Percentiles rank a stretch among this genome's conserved stretches.
phyloP scores from a whole-genome alignment of 164 flowering plant genomes.

The Liriodendron chinense region DNA sequence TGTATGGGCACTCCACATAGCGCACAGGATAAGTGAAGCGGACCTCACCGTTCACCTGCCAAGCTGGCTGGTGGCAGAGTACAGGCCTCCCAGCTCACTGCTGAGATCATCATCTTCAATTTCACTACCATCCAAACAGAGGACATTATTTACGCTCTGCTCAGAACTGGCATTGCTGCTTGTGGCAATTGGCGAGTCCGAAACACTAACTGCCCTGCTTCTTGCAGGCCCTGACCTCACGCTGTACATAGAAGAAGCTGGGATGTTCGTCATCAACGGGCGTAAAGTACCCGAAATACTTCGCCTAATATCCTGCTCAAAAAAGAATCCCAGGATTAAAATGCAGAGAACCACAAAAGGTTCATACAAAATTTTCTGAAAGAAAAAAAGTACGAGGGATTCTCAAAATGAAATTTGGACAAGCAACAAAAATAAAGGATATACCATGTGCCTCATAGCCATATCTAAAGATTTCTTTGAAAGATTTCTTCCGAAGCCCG shows the following conservation, averaged over 20 bases:
- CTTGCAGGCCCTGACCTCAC: slow-evolving; percentile 69
- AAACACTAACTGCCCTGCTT: slow-evolving; percentile 48
- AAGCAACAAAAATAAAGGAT: neutral
- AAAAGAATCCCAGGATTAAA: slow-evolving; percentile 7
- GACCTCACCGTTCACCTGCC: slow-evolving; percentile 32
- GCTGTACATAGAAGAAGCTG: slow-evolving; percentile 83
- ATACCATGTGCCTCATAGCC: slow-evolving; percentile 95
- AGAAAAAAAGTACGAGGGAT: neutral
- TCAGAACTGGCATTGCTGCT: slow-evolving; percentile 93
- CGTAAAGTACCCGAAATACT: slow-evolving; percentile 62
- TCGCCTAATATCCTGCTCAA: slow-evolving; percentile 72
- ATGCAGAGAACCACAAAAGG: neutral
- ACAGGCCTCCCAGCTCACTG: slow-evolving; percentile 44
- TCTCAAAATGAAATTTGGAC: neutral
- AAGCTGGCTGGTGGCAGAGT: slow-evolving; percentile 48
- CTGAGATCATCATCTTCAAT: slow-evolving; percentile 47
- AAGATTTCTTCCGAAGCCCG: slow-evolving; percentile 83
- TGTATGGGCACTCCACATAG: neutral
- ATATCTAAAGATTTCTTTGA: slow-evolving; percentile 89
- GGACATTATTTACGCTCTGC: slow-evolving; percentile 53
- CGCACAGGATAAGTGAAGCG: neutral
- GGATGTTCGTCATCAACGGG: slow-evolving; percentile 69
- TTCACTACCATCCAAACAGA: slow-evolving; percentile 48
- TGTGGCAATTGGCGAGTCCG: slow-evolving; percentile 86
- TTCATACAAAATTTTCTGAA: neutral